A percentile compares a stretch with the other conserved stretches of the same genome.
These are phyloP conservation scores for Calamus simplicifolius DNA, from an alignment of 176 grass and related monocot species.

Conservation along the genomic window DNA sequence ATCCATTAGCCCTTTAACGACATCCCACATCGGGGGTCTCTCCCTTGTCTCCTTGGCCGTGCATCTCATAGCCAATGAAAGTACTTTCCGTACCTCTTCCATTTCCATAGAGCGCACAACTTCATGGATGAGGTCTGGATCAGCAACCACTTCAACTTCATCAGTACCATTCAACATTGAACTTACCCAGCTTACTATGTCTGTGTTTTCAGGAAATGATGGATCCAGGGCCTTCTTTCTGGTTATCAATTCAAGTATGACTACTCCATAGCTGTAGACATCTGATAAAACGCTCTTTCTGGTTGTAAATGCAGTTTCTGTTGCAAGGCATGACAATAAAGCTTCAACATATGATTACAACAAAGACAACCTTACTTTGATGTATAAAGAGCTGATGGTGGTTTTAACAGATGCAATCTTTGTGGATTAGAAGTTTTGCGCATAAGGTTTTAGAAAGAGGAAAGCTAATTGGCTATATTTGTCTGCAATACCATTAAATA, in stretches of 20 bases:
- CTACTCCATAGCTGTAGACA: constrained; percentile 62
- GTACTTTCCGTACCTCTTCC: constrained; percentile 37
- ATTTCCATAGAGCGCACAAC: constrained; percentile 35
- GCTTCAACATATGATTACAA: neutral
- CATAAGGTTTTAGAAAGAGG: too few species aligned
- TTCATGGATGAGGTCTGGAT: constrained; percentile 41
- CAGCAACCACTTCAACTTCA: constrained; percentile 35
- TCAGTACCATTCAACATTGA: constrained; percentile 17
- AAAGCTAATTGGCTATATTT: too few species aligned
- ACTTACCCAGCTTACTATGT: constrained; percentile 54
- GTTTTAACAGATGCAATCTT: too few species aligned
- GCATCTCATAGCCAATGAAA: constrained; percentile 50
- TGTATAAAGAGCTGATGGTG: too few species aligned
- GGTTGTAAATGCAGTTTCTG: constrained; percentile 67
- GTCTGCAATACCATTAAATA: too few species aligned
- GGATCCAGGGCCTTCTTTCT: constrained; percentile 43
- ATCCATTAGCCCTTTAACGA: constrained; percentile 50
- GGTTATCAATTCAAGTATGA: constrained; percentile 70
- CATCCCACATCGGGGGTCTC: constrained; percentile 45
- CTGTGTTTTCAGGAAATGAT: constrained; percentile 29
- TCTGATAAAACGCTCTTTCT: constrained; percentile 23
- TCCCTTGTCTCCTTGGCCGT: constrained; percentile 16
- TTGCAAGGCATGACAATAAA: neutral
- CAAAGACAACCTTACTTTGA: too few species aligned
- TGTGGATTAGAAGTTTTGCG: too few species aligned